These are phyloP conservation scores for Aureobasidium mangrovei DNA, from an alignment of 2,329 filamentous ascomycete species.

Conservation along the genomic window DNA sequence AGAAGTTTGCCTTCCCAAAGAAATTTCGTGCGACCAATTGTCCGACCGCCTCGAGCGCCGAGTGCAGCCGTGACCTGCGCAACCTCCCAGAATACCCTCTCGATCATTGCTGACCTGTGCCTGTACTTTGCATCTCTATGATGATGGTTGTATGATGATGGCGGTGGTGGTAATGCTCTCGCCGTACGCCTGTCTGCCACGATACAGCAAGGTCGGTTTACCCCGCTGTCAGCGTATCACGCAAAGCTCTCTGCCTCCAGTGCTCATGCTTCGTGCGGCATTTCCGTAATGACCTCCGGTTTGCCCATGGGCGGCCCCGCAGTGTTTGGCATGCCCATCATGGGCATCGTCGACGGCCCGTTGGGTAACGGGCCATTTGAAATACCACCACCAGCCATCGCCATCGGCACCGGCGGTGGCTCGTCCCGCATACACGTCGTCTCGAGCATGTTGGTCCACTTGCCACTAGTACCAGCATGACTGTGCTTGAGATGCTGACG, in stretches of 20 bases:
- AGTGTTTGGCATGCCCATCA: conserved; percentile 4
- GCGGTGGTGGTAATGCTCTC: too few species aligned
- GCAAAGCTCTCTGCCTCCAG: background rate
- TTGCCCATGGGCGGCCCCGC: conserved; percentile 7
- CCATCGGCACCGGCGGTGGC: conserved; percentile 42
- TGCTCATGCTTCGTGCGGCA: conserved; percentile 15
- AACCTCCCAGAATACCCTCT: too few species aligned
- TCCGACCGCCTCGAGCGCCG: too few species aligned
- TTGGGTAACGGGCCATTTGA: background rate
- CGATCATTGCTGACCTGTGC: too few species aligned
- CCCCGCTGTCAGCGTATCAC: background rate
- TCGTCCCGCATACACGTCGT: conserved; percentile 96
- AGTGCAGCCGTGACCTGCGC: too few species aligned
- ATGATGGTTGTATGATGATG: too few species aligned
- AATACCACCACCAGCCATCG: background rate
- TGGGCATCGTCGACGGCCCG: background rate
- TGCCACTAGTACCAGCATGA: conserved; percentile 89
- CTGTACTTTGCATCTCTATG: too few species aligned
- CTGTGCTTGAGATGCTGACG: conserved; percentile 97
- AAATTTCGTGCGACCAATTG: too few species aligned
- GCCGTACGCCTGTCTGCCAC: too few species aligned
- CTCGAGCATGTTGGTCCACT: conserved; percentile 98
- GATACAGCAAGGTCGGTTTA: too few species aligned
- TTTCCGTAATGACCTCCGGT: conserved; percentile 13
- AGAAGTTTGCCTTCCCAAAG: too few species aligned